A percentile compares a stretch with the other conserved stretches of the same genome.
Conservation (phyloP, 2,329 filamentous ascomycete species). For the Fusarium austroafricanum region DNA sequence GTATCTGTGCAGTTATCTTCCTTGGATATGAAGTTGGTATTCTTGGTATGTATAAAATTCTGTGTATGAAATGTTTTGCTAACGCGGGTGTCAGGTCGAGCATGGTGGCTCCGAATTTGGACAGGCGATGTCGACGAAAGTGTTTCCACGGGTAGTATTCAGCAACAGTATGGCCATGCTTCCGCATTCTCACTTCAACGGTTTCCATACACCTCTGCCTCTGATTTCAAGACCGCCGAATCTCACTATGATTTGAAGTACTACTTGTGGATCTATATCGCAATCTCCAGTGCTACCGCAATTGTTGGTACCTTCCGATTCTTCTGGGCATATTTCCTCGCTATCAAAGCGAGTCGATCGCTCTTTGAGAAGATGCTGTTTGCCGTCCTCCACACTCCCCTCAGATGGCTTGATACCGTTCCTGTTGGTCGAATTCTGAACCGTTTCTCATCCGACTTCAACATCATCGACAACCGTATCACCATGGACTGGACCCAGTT, state of each 20-base stretch:
- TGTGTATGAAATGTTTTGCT: background rate
- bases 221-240: conserved; percentile 45
- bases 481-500: conserved; percentile 72
- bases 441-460: conserved; percentile 82
- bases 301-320: conserved; percentile 72
- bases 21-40: conserved; percentile 64
- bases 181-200: conserved; percentile 63
- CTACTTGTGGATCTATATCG: conserved; percentile 78
- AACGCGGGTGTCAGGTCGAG: conserved; percentile 55
- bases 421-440: conserved; percentile 82
- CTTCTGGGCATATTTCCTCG: conserved; percentile 71
- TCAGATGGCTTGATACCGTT: conserved; percentile 85
- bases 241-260: conserved; percentile 61
- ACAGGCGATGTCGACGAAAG: conserved; percentile 55
- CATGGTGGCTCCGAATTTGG: conserved; percentile 75
- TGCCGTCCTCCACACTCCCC: conserved; percentile 75
- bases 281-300: conserved; percentile 71
- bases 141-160: conserved; percentile 39
- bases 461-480: conserved; percentile 75
- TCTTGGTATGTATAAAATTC: conserved; percentile 56
- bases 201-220: conserved; percentile 55
- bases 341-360: conserved; percentile 74
- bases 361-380: conserved; percentile 76
- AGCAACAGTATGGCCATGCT: conserved; percentile 53
- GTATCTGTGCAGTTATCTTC: conserved; percentile 64